These are phyloP conservation scores for Exophiala lecanii-corni DNA, from an alignment of 2,329 filamentous ascomycete genomes.

Conservation along the genomic window DNA sequence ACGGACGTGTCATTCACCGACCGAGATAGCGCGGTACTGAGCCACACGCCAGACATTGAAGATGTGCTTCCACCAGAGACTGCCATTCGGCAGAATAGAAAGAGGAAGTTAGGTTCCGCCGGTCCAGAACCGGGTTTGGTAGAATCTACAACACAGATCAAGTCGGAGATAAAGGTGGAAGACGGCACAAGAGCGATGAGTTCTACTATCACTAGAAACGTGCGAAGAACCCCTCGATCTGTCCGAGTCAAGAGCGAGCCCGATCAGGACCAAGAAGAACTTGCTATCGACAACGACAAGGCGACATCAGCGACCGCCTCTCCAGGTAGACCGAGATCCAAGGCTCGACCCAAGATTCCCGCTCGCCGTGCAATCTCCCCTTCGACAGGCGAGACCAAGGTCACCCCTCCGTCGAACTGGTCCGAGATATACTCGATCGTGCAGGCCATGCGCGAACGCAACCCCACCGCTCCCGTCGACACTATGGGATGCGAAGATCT, in stretches of 20 bases:
- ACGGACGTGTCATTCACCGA: constrained; percentile 28
- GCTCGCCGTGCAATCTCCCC: constrained; percentile 38
- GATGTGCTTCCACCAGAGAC: constrained; percentile 37
- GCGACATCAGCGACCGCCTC: constrained; percentile 34
- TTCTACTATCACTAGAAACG: constrained; percentile 30
- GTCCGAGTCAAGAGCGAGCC: constrained; percentile 8
- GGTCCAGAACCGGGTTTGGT: not conserved
- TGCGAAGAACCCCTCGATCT: constrained; percentile 5
- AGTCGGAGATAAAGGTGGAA: constrained; percentile 26
- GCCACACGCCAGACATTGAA: constrained; percentile 52
- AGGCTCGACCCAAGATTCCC: constrained; percentile 34
- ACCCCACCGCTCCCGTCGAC: constrained; percentile 73
- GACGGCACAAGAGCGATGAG: constrained; percentile 29
- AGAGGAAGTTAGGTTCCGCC: not conserved
- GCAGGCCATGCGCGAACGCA: constrained; percentile 70
- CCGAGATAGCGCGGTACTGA: constrained; percentile 30
- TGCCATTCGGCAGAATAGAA: not conserved
- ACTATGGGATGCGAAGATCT: constrained; percentile 82
- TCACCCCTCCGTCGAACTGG: constrained; percentile 73
- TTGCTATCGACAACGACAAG: constrained; percentile 14
- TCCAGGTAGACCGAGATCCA: constrained; percentile 25
- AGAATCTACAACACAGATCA: not conserved
- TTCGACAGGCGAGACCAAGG: constrained; percentile 31
- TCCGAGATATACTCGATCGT: constrained; percentile 73
- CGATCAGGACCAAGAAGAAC: constrained; percentile 22